A percentile compares a stretch with the other conserved stretches of the same genome.
Conservation (phyloP, 768 basidiomycete genomes). For the Calocybe gangraenosa region DNA sequence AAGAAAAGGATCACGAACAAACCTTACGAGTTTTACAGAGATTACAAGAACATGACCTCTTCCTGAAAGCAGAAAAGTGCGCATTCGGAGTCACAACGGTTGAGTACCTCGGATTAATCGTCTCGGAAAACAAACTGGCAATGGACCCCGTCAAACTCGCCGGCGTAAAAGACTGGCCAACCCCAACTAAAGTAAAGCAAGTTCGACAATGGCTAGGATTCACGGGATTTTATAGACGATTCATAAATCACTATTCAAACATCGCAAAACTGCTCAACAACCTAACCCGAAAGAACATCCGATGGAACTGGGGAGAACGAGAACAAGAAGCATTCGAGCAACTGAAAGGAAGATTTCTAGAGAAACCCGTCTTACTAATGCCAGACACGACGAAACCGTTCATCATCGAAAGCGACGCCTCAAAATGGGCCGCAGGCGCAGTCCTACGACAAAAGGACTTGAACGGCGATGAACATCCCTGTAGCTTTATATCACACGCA, state of each 20-base stretch:
- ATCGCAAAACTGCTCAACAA: conserved; percentile 23
- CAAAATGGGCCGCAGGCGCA: conserved; percentile 26
- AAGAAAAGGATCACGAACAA: conserved; percentile 17
- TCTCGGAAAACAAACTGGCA: no score
- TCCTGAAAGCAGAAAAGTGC: conserved; percentile 32
- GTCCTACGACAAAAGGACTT: no score
- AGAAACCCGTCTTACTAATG: no score
- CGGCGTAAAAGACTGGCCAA: conserved; percentile 33
- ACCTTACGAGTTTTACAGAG: conserved; percentile 18
- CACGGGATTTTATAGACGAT: conserved; percentile 30
- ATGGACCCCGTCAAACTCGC: conserved; percentile 32
- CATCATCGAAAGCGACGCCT: no score
- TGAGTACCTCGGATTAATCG: no score
- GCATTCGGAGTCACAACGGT: conserved; percentile 19
- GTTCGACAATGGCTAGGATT: conserved; percentile 40
- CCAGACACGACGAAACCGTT: no score
- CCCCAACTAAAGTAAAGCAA: conserved; percentile 25
- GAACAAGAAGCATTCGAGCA: conserved; percentile 21
- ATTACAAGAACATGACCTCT: conserved; percentile 23
- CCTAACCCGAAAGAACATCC: no score
- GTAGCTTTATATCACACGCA: no score
- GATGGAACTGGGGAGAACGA: conserved; percentile 21
- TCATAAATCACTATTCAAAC: conserved; percentile 27
- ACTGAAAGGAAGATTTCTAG: conserved; percentile 23
- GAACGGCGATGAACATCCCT: no score